These are phyloP conservation scores for Aphanomyces astaci DNA, from an alignment of 352 stramenopile species.

Conservation along the genomic window DNA sequence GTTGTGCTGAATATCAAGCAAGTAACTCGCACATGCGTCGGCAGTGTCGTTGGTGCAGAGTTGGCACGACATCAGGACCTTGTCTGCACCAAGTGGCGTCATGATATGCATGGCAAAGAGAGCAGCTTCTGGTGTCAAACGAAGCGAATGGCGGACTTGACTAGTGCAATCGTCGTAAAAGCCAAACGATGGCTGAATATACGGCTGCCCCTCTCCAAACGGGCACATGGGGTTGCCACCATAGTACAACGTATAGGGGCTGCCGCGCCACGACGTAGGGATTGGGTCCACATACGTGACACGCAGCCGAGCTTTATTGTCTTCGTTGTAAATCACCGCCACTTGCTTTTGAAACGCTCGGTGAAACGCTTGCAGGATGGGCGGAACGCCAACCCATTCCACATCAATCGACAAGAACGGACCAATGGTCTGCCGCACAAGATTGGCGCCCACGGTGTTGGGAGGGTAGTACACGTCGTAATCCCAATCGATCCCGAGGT, in stretches of 20 bases:
- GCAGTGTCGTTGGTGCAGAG: not conserved
- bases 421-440: not conserved
- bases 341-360: not conserved
- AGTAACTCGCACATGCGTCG: not conserved
- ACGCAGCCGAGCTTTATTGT: not conserved
- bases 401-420: constrained; percentile 10
- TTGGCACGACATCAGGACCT: not conserved
- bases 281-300: not conserved
- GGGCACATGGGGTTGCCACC: constrained; percentile 12
- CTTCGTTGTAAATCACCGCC: not conserved
- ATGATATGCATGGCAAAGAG: constrained; percentile 1
- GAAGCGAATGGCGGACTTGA: not conserved
- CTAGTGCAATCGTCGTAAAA: constrained; percentile 14
- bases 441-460: not conserved
- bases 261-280: not conserved
- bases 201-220: not conserved
- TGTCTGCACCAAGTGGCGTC: not conserved
- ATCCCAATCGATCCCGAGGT: not conserved
- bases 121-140: not conserved
- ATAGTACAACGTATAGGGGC: not conserved
- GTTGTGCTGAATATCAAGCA: not conserved
- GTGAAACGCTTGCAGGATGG: not conserved
- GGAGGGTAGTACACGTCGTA: not conserved
- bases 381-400: not conserved
- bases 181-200: constrained; percentile 9